Conservation (phyloP, 345 rosid species). For the Balakata baccata region DNA sequence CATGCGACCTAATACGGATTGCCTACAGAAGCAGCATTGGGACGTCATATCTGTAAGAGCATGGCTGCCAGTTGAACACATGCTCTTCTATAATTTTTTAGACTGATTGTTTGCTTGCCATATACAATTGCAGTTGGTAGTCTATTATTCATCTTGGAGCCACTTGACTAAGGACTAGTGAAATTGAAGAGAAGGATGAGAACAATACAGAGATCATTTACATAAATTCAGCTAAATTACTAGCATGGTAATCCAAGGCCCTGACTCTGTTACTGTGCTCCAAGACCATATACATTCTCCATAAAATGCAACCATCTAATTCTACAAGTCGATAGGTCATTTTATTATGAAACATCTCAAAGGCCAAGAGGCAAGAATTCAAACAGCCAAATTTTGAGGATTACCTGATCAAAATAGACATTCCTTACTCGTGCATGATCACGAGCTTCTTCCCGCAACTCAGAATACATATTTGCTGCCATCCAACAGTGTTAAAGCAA, state of each 20-base stretch:
- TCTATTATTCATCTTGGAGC: too few species aligned
- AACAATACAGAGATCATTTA: not conserved
- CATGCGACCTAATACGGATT: constrained; percentile 3
- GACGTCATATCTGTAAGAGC: not conserved
- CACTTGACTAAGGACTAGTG: too few species aligned
- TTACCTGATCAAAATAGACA: constrained; percentile 88
- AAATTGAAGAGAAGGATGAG: not conserved
- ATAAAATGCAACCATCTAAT: not conserved
- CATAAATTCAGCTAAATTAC: not conserved
- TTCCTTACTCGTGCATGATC: constrained; percentile 89
- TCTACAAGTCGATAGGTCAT: not conserved
- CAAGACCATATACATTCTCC: not conserved
- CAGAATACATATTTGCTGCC: constrained; percentile 79
- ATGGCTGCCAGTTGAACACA: not conserved
- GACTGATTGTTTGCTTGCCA: too few species aligned
- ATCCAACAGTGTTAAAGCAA: constrained; percentile 53
- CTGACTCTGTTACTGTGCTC: not conserved
- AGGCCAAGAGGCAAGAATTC: not conserved
- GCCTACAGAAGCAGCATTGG: not conserved
- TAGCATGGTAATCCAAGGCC: too few species aligned
- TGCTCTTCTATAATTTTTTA: too few species aligned
- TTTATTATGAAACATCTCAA: not conserved
- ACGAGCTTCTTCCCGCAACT: constrained; percentile 88
- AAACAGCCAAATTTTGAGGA: constrained; percentile 9
- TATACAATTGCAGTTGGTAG: too few species aligned